phyloP scores from a whole-genome alignment of 257 asterid species.

The Primulina tabacum region DNA sequence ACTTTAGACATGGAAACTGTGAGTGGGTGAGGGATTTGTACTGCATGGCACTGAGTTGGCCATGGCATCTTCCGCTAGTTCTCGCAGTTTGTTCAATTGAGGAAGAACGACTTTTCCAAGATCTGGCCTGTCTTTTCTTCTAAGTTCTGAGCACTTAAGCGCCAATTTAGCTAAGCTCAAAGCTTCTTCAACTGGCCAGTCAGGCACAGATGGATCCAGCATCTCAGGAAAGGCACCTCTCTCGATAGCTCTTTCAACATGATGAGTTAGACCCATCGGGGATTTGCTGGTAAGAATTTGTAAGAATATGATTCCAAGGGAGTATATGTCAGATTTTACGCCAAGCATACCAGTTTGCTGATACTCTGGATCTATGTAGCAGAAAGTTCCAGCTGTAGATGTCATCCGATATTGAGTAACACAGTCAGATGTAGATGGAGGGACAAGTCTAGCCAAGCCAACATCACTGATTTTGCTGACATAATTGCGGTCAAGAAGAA shows the following conservation, averaged over 20 bases:
- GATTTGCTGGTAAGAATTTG: slow-evolving; percentile 75
- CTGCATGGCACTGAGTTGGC: slow-evolving; percentile 21
- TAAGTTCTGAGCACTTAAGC: slow-evolving; percentile 64
- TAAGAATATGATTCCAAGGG: slow-evolving; percentile 74
- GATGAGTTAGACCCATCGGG: slow-evolving; percentile 85
- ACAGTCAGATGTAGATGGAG: slow-evolving; percentile 72
- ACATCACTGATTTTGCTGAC: slow-evolving; percentile 91
- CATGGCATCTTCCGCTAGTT: slow-evolving; percentile 52
- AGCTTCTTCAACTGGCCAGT: slow-evolving; percentile 85
- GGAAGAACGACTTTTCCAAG: slow-evolving; percentile 75
- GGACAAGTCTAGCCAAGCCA: slow-evolving; percentile 92
- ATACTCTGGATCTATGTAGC: slow-evolving; percentile 96
- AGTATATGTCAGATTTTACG: slow-evolving; percentile 83
- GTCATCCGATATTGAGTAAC: slow-evolving; percentile 93
- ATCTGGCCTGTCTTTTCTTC: slow-evolving; percentile 94
- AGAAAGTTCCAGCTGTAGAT: slow-evolving; percentile 91
- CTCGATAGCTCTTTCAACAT: slow-evolving; percentile 72
- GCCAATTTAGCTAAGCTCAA: slow-evolving; percentile 57
- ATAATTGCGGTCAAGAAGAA: slow-evolving; percentile 74
- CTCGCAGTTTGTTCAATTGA: slow-evolving; percentile 52
- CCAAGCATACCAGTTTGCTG: slow-evolving; percentile 99
- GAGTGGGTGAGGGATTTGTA: slow-evolving; percentile 38
- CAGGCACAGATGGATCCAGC: slow-evolving; percentile 60
- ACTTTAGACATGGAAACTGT: slow-evolving; percentile 59
- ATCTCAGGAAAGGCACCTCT: slow-evolving; percentile 53